A percentile compares a stretch with the other conserved stretches of the same genome.
These are phyloP conservation scores for Lachnellula cervina DNA, from an alignment of 2,329 filamentous ascomycete species.

Conservation along the genomic window DNA sequence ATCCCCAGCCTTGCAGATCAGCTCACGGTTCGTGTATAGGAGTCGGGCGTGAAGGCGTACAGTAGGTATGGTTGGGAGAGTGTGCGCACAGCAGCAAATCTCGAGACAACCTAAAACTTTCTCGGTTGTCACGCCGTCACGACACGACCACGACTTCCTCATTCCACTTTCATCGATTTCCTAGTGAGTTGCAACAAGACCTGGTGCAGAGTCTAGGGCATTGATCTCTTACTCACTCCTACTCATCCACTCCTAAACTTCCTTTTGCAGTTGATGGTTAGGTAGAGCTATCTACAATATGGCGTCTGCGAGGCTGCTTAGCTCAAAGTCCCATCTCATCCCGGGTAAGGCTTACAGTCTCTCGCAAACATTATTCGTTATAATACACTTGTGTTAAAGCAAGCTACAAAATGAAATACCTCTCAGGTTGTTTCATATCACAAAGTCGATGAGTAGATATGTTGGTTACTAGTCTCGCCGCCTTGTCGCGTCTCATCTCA, in stretches of 20 bases:
- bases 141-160: neutral
- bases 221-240: no score
- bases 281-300: constrained; percentile 10
- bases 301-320: constrained; percentile 27
- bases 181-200: neutral
- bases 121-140: neutral
- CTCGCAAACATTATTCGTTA: constrained; percentile 1
- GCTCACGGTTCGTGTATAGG: neutral
- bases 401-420: no score
- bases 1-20: neutral
- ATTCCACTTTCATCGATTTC: neutral
- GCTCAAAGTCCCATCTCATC: constrained; percentile 39
- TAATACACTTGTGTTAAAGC: no score
- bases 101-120: constrained; percentile 1
- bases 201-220: neutral
- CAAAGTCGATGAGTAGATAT: constrained; percentile 58
- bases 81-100: constrained; percentile 1
- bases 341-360: constrained; percentile 25
- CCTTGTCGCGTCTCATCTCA: neutral
- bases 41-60: constrained; percentile 4
- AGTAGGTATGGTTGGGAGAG: neutral
- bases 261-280: neutral
- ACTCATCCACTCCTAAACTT: neutral
- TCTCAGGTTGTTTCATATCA: no score
- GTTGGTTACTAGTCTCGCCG: neutral